Evolutionary conservation across 2,329 filamentous ascomycete species (phyloP).

Genomic region (Aspergillus fructus): DNA sequence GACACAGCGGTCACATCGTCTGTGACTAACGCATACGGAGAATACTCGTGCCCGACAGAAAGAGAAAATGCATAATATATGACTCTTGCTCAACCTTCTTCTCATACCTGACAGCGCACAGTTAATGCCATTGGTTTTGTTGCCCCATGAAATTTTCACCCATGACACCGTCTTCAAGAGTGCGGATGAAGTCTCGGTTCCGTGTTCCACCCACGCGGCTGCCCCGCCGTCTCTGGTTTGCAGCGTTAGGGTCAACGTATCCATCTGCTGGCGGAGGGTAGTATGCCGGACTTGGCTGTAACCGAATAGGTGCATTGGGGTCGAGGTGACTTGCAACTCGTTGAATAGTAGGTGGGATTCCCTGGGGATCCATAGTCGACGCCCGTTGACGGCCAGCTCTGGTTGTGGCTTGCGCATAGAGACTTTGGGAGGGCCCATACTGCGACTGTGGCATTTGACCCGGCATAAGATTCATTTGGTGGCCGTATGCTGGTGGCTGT

Average conservation of each 20-base stretch:
- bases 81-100: slow-evolving; percentile 15
- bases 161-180: slow-evolving; percentile 87
- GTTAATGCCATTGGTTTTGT: slow-evolving; percentile 69
- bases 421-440: slow-evolving; percentile 69
- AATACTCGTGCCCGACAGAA: slow-evolving; percentile 15
- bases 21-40: slow-evolving; percentile 16
- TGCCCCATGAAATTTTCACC: slow-evolving; percentile 76
- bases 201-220: slow-evolving; percentile 62
- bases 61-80: slow-evolving; percentile 15
- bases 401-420: slow-evolving; percentile 73
- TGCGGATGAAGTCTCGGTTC: slow-evolving; percentile 88
- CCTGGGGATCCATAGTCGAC: slow-evolving; percentile 93
- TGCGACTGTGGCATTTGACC: slow-evolving; percentile 66
- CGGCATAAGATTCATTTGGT: slow-evolving; percentile 69
- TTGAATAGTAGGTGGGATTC: slow-evolving; percentile 88
- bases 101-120: neutral
- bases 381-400: slow-evolving; percentile 81
- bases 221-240: slow-evolving; percentile 70
- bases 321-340: slow-evolving; percentile 94
- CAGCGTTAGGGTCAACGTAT: slow-evolving; percentile 64
- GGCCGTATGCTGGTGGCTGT: slow-evolving; percentile 68
- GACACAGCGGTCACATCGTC: slow-evolving; percentile 15
- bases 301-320: slow-evolving; percentile 85
- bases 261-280: slow-evolving; percentile 91
- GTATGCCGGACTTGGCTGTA: slow-evolving; percentile 95